Evolutionary conservation across 179 eudicot species (phyloP), one percentile per base, ranked within the genome.

Genomic region (Silene coronaria): DNA sequence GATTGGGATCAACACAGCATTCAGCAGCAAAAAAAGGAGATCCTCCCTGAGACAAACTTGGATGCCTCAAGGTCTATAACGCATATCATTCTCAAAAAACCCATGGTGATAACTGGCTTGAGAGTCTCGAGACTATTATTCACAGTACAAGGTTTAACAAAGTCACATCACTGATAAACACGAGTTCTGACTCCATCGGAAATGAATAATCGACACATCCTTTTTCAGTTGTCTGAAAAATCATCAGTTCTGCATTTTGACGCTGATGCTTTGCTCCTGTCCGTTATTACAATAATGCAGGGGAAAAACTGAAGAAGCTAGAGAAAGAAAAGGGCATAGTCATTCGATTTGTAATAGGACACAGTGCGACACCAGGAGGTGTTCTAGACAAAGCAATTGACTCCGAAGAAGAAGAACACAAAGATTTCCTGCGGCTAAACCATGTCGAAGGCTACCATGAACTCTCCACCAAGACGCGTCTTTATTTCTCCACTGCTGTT

Each of bases 401-500:
- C 68, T 83, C 75, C 0, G 98, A 93, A 82, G 88, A 90, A 0
- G 86, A 85, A 14, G 77, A 89, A 77, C 76, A 88, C 79, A 71
- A 82, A 22, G 98, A 93, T 70, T 89, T 93, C 81, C 85, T 91
- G 28, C 84, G 97, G 28, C 86, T 92, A 14, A 79, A 84, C 27
- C 98, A 93, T 58, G 81, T 91, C 0, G 98, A 93, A 81, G 98
- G 96, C 58, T 93, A 93, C 87, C 93, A 91, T 30, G 87, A 93
- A 84, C 87, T 93, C 63, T 93, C 98, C 51, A 87, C 90, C 76
- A 93, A 93, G 82, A 93, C 98, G 13, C 83, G 88, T 19, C 51
- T 86, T 70, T 93, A 87, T 75, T 91, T 93, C 79, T 89, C 98
- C 7, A 85, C 91, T 1, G 97, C 85, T 42, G 83, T 85, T 58